Conservation (phyloP, 495 filamentous ascomycete genomes). For the Trichoderma erinaceum region DNA sequence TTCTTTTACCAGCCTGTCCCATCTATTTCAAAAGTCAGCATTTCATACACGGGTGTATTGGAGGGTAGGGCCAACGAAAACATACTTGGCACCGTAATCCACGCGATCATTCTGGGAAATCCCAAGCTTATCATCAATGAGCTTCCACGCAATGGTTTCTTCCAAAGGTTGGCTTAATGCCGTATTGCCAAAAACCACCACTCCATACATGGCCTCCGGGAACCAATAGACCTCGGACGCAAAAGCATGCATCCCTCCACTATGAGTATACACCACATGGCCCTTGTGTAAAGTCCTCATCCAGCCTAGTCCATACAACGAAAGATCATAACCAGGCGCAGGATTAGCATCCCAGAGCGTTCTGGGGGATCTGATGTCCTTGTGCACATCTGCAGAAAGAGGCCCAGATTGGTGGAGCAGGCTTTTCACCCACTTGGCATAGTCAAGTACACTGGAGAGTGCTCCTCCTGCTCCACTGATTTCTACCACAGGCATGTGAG, state of each 20-base stretch:
- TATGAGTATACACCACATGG: conserved; percentile 36
- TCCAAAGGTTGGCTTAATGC: conserved; percentile 25
- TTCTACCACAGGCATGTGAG: conserved; percentile 21
- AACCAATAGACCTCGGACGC: conserved; percentile 41
- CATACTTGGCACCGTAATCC: conserved; percentile 28
- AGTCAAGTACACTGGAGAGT: conserved; percentile 48
- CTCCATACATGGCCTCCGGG: conserved; percentile 39
- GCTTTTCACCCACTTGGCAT: conserved; percentile 42
- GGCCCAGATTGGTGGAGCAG: conserved; percentile 26
- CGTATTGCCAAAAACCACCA: conserved; percentile 43
- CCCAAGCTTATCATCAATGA: conserved; percentile 38
- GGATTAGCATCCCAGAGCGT: conserved; percentile 23
- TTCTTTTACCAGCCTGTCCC: background rate
- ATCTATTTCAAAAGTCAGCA: background rate
- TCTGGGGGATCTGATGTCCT: conserved; percentile 33
- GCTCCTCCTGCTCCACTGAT: conserved; percentile 46
- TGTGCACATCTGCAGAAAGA: conserved; percentile 31
- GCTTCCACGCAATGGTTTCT: conserved; percentile 29
- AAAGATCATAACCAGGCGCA: conserved; percentile 22
- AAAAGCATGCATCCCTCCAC: conserved; percentile 42
- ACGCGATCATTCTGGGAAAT: conserved; percentile 27
- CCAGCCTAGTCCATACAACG: conserved; percentile 44
- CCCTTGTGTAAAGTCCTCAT: conserved; percentile 37
- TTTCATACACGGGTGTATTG: no score
- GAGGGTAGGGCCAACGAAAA: no score